phyloP scores from a whole-genome alignment of 345 rosid genomes.

The Fremontodendron californicum region DNA sequence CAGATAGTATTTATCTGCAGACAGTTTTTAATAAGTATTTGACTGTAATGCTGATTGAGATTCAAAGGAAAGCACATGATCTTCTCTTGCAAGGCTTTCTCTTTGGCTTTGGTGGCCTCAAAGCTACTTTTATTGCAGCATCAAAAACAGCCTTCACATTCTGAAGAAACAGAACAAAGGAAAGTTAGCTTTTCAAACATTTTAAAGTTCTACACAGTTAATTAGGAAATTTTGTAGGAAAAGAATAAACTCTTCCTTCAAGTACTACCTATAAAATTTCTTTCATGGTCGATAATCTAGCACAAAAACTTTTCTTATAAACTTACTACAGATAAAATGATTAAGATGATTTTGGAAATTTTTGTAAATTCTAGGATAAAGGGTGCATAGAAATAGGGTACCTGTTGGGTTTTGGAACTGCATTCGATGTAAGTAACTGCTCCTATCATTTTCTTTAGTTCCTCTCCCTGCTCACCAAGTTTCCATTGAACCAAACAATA shows the following conservation, averaged over 20 bases:
- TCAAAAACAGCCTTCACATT: too few species aligned
- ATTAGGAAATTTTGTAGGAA: background rate
- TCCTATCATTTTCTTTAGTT: conserved; percentile 63
- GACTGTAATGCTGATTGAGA: background rate
- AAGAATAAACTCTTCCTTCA: too few species aligned
- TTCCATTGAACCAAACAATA: conserved; percentile 4
- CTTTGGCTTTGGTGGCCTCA: too few species aligned
- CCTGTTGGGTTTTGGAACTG: conserved; percentile 84
- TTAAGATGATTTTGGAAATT: background rate
- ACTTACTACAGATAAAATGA: too few species aligned
- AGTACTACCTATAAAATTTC: too few species aligned
- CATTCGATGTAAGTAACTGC: conserved; percentile 61
- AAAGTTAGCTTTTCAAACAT: background rate
- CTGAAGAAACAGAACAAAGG: background rate
- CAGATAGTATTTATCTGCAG: background rate
- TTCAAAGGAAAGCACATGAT: conserved; percentile 44
- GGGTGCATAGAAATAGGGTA: conserved; percentile 1
- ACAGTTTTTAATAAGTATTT: background rate
- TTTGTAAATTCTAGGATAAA: background rate
- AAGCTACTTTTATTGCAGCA: too few species aligned
- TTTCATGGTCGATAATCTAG: too few species aligned
- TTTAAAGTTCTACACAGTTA: background rate
- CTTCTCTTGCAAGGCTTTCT: conserved; percentile 34
- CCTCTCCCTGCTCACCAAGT: conserved; percentile 53
- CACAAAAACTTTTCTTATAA: too few species aligned